Base-by-base conservation (phyloP, 352 stramenopile genomes). In the Pythium grandisporangium region DNA sequence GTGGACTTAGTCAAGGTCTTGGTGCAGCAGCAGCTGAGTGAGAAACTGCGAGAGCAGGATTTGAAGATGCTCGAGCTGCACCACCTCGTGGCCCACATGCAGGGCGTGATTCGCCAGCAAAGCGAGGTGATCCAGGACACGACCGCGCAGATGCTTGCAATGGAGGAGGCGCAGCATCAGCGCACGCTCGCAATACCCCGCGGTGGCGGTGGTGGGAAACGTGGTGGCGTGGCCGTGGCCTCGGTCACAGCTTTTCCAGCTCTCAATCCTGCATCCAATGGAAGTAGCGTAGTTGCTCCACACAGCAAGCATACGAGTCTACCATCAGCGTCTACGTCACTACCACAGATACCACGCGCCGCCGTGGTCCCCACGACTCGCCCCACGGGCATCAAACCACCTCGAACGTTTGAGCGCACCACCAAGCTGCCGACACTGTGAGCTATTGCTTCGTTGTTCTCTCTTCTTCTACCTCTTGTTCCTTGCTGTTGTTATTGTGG, bases 61-160 rank as follows among this genome's bases (percentile, higher is more conserved):
- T 26, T 35, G 13, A 47, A 58, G 23, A 58, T 58, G 51, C 20
- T 38, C 10, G 51, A 58, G 33, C 16, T 58, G 27, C 51, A 58
- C 38, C 38, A 33, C 20, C 48, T 58, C 43, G 29, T 58, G 17
- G 10, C 38, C 7, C 37, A 42, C 16, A 29, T 58, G 3, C 44
- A 58, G 16, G 44, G 50, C 26, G 51, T 58, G 7, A 58, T 58
- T 29, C 43, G 51, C 7, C 43, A 58, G 24, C 51, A 58, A 17
- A 58, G 26, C 16, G 29, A 27, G 26, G 40, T 58, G 26, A 58
- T 58, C 30, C 51, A 53, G 17, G 22, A 27, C 13, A 30, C 51
- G 2, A 46, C 49, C 1, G 49, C 50, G 20, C 41, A 56, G 13
- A 36, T 56, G n/a, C 2, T 54, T 7, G 37, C 42, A n/a, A 26